These are phyloP conservation scores for Hemileia vastatrix DNA, from an alignment of 1,284 basidiomycete species.

Conservation along the genomic window DNA sequence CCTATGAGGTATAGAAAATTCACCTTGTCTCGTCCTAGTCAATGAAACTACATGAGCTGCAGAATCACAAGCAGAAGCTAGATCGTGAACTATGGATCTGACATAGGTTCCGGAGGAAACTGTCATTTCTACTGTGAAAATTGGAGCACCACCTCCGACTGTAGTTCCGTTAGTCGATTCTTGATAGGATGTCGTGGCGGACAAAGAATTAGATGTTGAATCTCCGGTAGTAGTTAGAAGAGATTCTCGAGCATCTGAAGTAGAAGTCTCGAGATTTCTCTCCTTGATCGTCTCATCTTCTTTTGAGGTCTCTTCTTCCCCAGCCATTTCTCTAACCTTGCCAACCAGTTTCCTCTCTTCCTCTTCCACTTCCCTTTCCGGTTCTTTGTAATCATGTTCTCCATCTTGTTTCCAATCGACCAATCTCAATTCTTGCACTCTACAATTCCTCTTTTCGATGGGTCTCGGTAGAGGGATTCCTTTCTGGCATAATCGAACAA, in stretches of 20 bases:
- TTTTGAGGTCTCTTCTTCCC: constrained; percentile 28
- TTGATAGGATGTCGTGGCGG: neutral
- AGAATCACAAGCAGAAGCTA: constrained; percentile 40
- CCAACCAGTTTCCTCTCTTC: constrained; percentile 36
- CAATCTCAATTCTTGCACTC: constrained; percentile 67
- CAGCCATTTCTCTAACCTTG: constrained; percentile 34
- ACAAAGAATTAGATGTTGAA: neutral
- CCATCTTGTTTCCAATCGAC: constrained; percentile 41
- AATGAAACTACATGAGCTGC: constrained; percentile 85
- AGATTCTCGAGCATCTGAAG: neutral
- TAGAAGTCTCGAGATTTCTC: neutral
- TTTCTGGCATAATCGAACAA: constrained; percentile 92
- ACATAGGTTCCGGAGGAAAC: constrained; percentile 99
- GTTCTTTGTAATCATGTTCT: constrained; percentile 50
- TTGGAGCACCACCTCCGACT: constrained; percentile 51
- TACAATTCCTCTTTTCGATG: constrained; percentile 76
- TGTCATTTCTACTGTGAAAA: constrained; percentile 79
- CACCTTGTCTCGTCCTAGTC: constrained; percentile 71
- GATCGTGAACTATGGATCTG: constrained; percentile 54
- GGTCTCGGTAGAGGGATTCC: constrained; percentile 82
- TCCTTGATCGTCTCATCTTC: constrained; percentile 12
- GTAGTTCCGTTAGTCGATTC: constrained; percentile 25
- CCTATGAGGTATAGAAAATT: constrained; percentile 50
- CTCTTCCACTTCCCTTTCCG: constrained; percentile 46
- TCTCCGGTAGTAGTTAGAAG: neutral